Evolutionary conservation across 2,329 filamentous ascomycete species (phyloP), one percentile per base, ranked within the genome.

Genomic region (Pestalotiopsis sp.): DNA sequence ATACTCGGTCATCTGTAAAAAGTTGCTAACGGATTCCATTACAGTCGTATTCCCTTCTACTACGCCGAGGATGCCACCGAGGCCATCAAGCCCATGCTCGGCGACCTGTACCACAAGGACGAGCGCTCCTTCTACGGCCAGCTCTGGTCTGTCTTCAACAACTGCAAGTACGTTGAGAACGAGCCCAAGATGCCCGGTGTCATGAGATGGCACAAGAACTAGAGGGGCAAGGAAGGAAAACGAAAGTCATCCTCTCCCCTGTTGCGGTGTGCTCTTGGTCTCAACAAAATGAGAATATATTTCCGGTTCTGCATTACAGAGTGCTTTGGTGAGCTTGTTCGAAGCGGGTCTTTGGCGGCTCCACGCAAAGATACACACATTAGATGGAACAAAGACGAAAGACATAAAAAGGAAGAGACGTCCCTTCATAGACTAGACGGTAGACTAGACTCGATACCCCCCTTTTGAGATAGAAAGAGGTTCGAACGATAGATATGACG

Each of bases 21-120:
- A 20, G 10, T 57, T 10, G 20, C 57, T 35, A 48, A 22, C 70
- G 69, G 64, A 70, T 61, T 14, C n/a, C 3, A 6, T 22, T 14
- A 17, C 22, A 74, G 72, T 1, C 70, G 71, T n/a, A 86, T 87
- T 65, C 84, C 85, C 14, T 86, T 86, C 77, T 87, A 87, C 75
- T 77, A 86, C 70, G 84, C 84, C n/a, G 81, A 82, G 65, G 80
- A 84, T 71, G 84, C 84, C 22, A 84, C 83, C 2, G 73, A 77
- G 58, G 82, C 83, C 35, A 85, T 86, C 71, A 78, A 78, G 71
- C 80, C 79, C 1, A 76, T 86, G 22, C 81, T 87, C 56, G 84
- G 84, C 5, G 76, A 80, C 22, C 78, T 82, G 67, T 86, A 86
- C 74, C 77, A 77, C 68, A 73, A 75, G 14, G 80, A 81, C 39